Base-by-base conservation (phyloP, 2,329 filamentous ascomycete species). In the Monosporascus sp. region DNA sequence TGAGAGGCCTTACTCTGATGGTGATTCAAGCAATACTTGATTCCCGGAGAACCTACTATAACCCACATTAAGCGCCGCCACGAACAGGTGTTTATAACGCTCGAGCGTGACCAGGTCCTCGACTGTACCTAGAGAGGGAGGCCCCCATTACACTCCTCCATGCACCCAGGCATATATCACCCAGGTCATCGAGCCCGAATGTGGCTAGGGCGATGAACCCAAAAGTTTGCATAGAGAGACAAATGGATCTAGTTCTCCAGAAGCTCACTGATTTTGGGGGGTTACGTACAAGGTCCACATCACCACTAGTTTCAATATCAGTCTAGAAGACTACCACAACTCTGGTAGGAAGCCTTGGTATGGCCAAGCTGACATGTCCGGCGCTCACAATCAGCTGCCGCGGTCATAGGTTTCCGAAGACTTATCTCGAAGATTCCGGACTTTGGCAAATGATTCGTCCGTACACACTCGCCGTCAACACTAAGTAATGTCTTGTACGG, bases 61-160 rank as follows among this genome's bases (percentile, higher is more conserved):
- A 24, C 20, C 18, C 17, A 42, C 5, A 39, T 18, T n/a, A 14
- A 20, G 22, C 5, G 18, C 14, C 9, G 9, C 18, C 39, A 20
- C 18, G 22, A 15, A 20, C 18, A 15, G 8, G 58, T 67, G 9
- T 51, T 62, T 42, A 54, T 67, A 18, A 57, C 60, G 6, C 61
- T 63, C 18, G 60, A 63, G 65, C 51, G 51, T 61, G 8, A 55
- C 60, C 22, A 56, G 53, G 20, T 65, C 66, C 57, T 41, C 64
- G 17, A 59, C 53, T 31, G 59, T 54, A 38, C 69, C 74, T 51
- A 71, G 72, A 42, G 7, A 20, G 17, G 39, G 39, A 42, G 6
- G 39, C 39, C 22, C 39, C 8, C 9, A 24, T 14, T 4, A 1
- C 9, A 18, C 24, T 24, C 24, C 8, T 42, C 24, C 18, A 14